Conservation (phyloP, 2,329 filamentous ascomycete species). For the Microcera coccophila region DNA sequence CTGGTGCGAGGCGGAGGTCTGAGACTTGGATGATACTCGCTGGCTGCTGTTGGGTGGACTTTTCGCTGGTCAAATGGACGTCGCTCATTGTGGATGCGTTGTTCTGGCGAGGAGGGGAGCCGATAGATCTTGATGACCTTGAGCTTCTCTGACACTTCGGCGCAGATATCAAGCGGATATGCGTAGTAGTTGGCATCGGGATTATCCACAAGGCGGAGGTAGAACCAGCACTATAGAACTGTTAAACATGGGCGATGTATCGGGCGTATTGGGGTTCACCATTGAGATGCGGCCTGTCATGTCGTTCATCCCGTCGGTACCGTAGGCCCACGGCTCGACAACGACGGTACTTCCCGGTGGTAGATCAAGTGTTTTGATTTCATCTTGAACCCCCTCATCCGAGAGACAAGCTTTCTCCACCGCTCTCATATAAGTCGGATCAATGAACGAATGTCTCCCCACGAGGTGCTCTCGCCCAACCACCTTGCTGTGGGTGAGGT, state of each 20-base stretch:
- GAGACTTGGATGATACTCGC: constrained; percentile 35
- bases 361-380: constrained; percentile 40
- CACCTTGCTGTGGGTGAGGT: constrained; percentile 24
- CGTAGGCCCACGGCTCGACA: constrained; percentile 55
- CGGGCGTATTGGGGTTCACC: constrained; percentile 30
- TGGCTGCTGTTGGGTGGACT: constrained; percentile 40
- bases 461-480: constrained; percentile 29
- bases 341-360: constrained; percentile 42
- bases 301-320: constrained; percentile 50
- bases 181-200: constrained; percentile 53
- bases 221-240: constrained; percentile 24
- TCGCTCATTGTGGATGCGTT: constrained; percentile 29
- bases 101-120: constrained; percentile 34
- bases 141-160: constrained; percentile 45
- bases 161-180: constrained; percentile 50
- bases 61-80: constrained; percentile 40
- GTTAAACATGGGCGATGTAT: rapidly evolving
- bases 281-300: constrained; percentile 46
- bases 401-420: constrained; percentile 46
- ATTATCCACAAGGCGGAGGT: constrained; percentile 33
- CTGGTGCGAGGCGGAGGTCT: constrained; percentile 21
- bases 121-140: constrained; percentile 44
- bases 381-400: constrained; percentile 39
- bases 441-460: constrained; percentile 46
- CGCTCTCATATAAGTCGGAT: constrained; percentile 44